A percentile compares a stretch with the other conserved stretches of the same genome.
phyloP scores from a whole-genome alignment of 2,329 filamentous ascomycete genomes.

The Paradendryphiella salina region DNA sequence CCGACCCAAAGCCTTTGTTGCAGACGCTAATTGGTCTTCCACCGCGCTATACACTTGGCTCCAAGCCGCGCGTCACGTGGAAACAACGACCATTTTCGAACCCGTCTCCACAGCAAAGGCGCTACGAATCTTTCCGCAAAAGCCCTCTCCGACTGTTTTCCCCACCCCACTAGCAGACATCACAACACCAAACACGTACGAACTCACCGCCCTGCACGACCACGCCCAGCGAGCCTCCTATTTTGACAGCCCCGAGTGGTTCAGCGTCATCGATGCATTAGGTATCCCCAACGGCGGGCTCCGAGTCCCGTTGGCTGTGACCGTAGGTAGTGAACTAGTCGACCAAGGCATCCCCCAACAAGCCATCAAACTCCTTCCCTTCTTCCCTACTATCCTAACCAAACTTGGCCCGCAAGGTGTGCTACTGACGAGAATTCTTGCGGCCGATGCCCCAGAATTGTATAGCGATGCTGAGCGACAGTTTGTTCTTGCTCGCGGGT shows the following conservation, averaged over 20 bases:
- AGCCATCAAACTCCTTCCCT: constrained; percentile 81
- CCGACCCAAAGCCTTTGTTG: constrained; percentile 72
- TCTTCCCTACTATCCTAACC: constrained; percentile 80
- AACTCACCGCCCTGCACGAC: constrained; percentile 77
- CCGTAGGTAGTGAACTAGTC: constrained; percentile 70
- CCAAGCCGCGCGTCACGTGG: constrained; percentile 55
- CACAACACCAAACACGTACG: constrained; percentile 79
- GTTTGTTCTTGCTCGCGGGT: constrained; percentile 69
- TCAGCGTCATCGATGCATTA: constrained; percentile 75
- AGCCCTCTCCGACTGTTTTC: constrained; percentile 63
- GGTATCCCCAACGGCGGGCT: constrained; percentile 71
- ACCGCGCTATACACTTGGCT: constrained; percentile 70
- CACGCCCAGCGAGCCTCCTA: constrained; percentile 68
- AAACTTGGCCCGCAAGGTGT: constrained; percentile 80
- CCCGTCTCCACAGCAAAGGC: constrained; percentile 86
- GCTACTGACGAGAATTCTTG: constrained; percentile 72
- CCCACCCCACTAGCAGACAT: constrained; percentile 69
- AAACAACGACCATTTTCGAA: constrained; percentile 70
- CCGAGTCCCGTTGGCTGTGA: constrained; percentile 68
- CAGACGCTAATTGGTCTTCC: constrained; percentile 85
- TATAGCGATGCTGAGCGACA: constrained; percentile 63
- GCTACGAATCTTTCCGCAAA: constrained; percentile 66
- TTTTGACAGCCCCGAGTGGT: constrained; percentile 75
- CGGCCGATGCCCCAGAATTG: constrained; percentile 68
- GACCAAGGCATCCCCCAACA: constrained; percentile 83